Percentiles rank a stretch among this genome's conserved stretches.
These are phyloP conservation scores for Zasmidium cellare DNA, from an alignment of 2,329 filamentous ascomycete genomes.

Conservation along the genomic window DNA sequence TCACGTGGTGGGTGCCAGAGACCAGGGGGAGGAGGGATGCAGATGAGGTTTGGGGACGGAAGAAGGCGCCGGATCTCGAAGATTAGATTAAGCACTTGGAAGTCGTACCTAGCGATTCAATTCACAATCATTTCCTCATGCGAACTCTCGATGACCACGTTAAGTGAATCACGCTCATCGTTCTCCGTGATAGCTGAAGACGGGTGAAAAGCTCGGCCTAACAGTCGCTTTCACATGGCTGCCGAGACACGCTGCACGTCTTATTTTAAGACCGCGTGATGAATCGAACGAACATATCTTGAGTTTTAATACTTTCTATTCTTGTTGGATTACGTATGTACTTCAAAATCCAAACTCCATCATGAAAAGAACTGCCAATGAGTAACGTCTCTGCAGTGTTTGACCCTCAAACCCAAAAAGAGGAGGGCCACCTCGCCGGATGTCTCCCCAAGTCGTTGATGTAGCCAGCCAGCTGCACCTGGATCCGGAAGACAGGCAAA, in stretches of 20 bases:
- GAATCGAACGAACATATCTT: too few relatives aligned
- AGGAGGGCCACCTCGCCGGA: background rate
- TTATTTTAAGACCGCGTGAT: too few relatives aligned
- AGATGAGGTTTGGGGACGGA: constrained; percentile 88
- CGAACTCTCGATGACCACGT: too few relatives aligned
- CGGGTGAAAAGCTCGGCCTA: too few relatives aligned
- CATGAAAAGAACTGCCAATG: background rate
- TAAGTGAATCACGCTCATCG: too few relatives aligned
- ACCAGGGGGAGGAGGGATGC: constrained; percentile 80
- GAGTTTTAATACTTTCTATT: background rate
- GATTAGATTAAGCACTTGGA: constrained; percentile 8
- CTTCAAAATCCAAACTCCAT: background rate
- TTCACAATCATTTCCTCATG: too few relatives aligned
- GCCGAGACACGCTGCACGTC: background rate
- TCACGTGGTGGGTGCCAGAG: constrained; percentile 74
- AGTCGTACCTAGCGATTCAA: background rate
- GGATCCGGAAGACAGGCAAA: background rate
- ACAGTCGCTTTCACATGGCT: background rate
- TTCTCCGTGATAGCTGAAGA: too few relatives aligned
- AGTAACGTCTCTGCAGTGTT: background rate
- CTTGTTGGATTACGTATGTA: background rate
- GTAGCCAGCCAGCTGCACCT: background rate
- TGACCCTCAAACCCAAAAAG: background rate
- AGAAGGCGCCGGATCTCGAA: constrained; percentile 30
- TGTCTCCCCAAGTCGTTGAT: background rate